phyloP scores from a whole-genome alignment of 306 rosid species.

The Dalbergia cultrata region DNA sequence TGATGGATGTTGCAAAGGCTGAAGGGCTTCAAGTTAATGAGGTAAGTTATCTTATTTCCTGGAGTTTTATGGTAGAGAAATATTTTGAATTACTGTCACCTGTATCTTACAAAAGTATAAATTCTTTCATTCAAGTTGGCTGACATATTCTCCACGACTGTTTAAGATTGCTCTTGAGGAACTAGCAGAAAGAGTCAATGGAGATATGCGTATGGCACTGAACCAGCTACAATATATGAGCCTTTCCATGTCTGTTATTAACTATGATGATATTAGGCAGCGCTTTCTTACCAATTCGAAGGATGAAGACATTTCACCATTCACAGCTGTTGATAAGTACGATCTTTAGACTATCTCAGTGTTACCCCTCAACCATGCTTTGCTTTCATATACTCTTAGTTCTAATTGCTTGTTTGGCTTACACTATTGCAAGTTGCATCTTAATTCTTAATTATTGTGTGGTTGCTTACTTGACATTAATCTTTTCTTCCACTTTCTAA shows the following conservation, averaged over 20 bases:
- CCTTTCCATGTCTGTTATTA: slow-evolving; percentile 84
- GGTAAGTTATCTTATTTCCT: slow-evolving; percentile 56
- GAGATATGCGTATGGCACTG: slow-evolving; percentile 97
- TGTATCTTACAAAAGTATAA: not conserved
- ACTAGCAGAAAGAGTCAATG: slow-evolving; percentile 91
- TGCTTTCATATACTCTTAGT: slow-evolving; percentile 5
- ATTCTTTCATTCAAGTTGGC: not conserved
- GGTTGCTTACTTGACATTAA: slow-evolving; percentile 31
- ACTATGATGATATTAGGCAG: slow-evolving; percentile 83
- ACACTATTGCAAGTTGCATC: slow-evolving; percentile 6
- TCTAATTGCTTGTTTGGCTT: slow-evolving; percentile 28
- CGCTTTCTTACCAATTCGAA: slow-evolving; percentile 76
- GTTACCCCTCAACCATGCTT: not conserved
- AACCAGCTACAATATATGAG: slow-evolving; percentile 96
- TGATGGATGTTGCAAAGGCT: slow-evolving; percentile 77
- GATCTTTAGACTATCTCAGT: slow-evolving; percentile 30
- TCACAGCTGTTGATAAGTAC: slow-evolving; percentile 97
- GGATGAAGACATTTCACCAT: slow-evolving; percentile 97
- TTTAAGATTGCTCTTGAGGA: slow-evolving; percentile 92
- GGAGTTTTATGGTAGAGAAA: slow-evolving; percentile 27
- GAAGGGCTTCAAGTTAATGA: slow-evolving; percentile 92
- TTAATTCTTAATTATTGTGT: slow-evolving; percentile 8
- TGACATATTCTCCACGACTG: slow-evolving; percentile 20
- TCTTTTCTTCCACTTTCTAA: slow-evolving; percentile 17
- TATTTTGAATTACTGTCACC: slow-evolving; percentile 15